Evolutionary conservation across 2,329 filamentous ascomycete genomes (phyloP), one percentile per base, ranked within the genome.

Genomic region (Raffaelea arxii): DNA sequence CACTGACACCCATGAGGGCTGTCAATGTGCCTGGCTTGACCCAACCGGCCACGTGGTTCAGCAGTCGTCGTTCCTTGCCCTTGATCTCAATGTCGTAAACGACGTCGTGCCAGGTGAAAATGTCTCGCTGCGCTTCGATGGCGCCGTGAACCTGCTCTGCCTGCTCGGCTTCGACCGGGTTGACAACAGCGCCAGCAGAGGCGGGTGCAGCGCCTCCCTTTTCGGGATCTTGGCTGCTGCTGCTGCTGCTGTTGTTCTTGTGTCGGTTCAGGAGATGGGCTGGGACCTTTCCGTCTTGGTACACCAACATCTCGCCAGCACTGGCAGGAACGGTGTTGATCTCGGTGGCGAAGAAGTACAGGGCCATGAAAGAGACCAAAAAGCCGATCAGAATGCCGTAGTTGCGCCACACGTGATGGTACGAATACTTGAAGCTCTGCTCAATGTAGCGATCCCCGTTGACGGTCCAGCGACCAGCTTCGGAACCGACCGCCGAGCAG

Each of bases 11-110:
- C 88, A 94, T 94, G 3, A 94, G 72, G 32, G 88, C 89, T n/a
- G 89, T 95, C 45, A 94, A 64, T 19, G 87, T 94, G 51, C 90
- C 90, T 4, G 90, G 89, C 64, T 94, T 91, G 48, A 95, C 88
- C 86, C 87, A 95, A 23, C 90, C 90, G 58, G 94, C 85, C 14
- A 95, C 86, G 52, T 91, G 71, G 56, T 95, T 82, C 49, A 96
- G 69, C 57, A 96, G 84, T 38, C 83, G 79, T n/a, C 88, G 77
- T 2, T 73, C 67, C 56, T 91, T 79, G 11, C 72, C 71, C 69
- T 94, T 94, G 65, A 94, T 89, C 62, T 86, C 82, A 62, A 81
- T 70, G 49, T 80, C 74, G 56, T 77, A 95, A 65, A 83, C 89
- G 2, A 94, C 82, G 55, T 91, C 75, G 53, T 82, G 76, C 88